Percentiles rank a stretch among this genome's conserved stretches.
Conservation (phyloP, 495 filamentous ascomycete species). For the Melanomma pulvis-pyrius region DNA sequence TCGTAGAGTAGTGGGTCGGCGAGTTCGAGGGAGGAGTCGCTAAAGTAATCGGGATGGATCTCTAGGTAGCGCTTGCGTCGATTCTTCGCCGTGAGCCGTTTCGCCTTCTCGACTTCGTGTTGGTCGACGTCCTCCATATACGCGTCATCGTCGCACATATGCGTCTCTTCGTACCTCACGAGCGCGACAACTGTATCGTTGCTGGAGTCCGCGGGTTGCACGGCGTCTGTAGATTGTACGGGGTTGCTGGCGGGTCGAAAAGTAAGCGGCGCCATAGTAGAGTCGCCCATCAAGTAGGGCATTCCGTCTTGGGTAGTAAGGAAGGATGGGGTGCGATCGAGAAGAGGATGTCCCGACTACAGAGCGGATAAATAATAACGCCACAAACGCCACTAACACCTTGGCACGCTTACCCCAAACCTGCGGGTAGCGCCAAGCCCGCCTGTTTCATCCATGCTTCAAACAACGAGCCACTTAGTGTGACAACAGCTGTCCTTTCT, state of each 20-base stretch:
- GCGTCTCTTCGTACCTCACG: not conserved
- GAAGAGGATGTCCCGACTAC: not conserved
- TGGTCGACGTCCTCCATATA: not conserved
- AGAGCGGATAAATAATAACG: not conserved
- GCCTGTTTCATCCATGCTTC: conserved; percentile 34
- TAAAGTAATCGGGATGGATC: conserved; percentile 65
- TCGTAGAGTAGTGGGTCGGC: conserved; percentile 81
- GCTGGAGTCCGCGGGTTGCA: not conserved
- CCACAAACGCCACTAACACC: not conserved
- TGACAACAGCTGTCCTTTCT: conserved; percentile 28
- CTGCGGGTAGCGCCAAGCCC: not conserved
- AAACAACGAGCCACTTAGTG: conserved; percentile 15
- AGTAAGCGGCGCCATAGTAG: conserved; percentile 4
- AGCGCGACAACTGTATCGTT: not conserved
- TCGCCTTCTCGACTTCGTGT: conserved; percentile 3
- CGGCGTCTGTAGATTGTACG: not conserved
- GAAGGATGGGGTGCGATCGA: not conserved
- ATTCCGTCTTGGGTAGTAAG: conserved; percentile 1
- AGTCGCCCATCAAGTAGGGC: conserved; percentile 8
- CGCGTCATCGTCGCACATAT: not conserved
- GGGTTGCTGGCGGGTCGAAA: not conserved
- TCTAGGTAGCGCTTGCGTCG: conserved; percentile 68
- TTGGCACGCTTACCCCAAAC: conserved; percentile 19
- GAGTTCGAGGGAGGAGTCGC: conserved; percentile 42
- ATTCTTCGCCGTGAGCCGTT: conserved; percentile 56